Base-by-base conservation (phyloP, 2,329 filamentous ascomycete species). In the Alternaria rosae region DNA sequence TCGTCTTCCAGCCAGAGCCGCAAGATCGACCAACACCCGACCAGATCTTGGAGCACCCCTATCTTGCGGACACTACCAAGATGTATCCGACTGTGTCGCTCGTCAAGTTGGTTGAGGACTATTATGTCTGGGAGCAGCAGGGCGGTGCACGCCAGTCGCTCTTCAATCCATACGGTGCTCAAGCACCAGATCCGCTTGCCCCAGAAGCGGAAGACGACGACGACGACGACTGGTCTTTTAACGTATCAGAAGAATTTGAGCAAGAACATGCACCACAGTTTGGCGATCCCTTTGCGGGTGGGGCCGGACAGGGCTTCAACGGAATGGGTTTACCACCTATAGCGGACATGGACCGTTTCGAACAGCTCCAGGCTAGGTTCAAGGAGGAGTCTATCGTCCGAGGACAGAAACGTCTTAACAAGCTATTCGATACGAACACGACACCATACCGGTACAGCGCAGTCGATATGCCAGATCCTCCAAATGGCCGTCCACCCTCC, bases 111-210 rank as follows among this genome's bases (percentile, higher is more conserved):
- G 89, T 94, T 10, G 87, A 88, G 66, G 89, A 87, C 12, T 94
- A 91, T 79, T 90, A 89, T 73, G 74, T 89, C 20, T 94, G 92
- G 92, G 91, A 94, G 76, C 85, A 89, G 8, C 85, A 88, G 8
- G 92, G 92, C 23, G 91, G 91, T 26, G 88, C 87, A 67, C 86
- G 92, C 47, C 87, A 86, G 65, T 90, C 88, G 6, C 78, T 90
- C 0, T 89, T 89, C 75, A 85, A 87, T 63, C 83, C 85, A 2
- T 85, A 84, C 56, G 87, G 87, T 63, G 87, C 87, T 15, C 83
- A 82, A 15, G 84, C 84, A 12, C 87, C 87, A 30, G 83, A 86
- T 61, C 77, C 84, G 28, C 82, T 84, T 26, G 82, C 69, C 8
- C 72, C 72, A 20, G 72, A 80, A 35, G 69, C 72, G 12, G 78